Evolutionary conservation across 371 early-diverging fungal genomes (phyloP).

Genomic region (Mortierella sp.): DNA sequence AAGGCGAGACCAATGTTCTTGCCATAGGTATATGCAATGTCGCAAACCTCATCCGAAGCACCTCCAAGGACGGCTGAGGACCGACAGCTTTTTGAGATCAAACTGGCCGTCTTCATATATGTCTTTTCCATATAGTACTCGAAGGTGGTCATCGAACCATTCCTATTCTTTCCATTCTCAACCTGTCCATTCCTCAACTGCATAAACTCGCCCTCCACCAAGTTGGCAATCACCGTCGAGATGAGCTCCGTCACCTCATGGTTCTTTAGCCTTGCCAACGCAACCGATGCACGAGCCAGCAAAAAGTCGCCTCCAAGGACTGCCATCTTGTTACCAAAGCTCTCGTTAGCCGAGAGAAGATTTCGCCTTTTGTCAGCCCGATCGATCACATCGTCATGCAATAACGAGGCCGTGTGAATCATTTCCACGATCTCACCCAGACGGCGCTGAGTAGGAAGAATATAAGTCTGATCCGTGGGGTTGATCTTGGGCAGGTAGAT

Average conservation of each 20-base stretch:
- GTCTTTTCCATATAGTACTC: conserved; percentile 94
- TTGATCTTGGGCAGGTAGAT: conserved; percentile 54
- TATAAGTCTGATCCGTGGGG: conserved; percentile 52
- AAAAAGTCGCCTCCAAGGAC: conserved; percentile 96
- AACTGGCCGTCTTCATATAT: conserved; percentile 94
- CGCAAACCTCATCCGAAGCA: conserved; percentile 71
- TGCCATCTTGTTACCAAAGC: conserved; percentile 97
- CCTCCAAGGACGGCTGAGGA: conserved; percentile 91
- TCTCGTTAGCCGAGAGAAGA: conserved; percentile 80
- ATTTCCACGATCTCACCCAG: conserved; percentile 96
- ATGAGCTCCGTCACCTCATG: conserved; percentile 93
- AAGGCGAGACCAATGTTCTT: conserved; percentile 93
- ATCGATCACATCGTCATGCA: conserved; percentile 97
- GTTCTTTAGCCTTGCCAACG: conserved; percentile 87
- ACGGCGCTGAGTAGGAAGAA: conserved; percentile 90
- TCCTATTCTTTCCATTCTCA: conserved; percentile 34
- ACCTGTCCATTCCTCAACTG: conserved; percentile 82
- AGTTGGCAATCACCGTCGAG: conserved; percentile 91
- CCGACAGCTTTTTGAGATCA: conserved; percentile 94
- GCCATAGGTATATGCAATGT: conserved; percentile 87
- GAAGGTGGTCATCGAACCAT: conserved; percentile 62
- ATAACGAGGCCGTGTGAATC: conserved; percentile 95
- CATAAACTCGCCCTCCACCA: conserved; percentile 98
- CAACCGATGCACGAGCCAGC: conserved; percentile 91
- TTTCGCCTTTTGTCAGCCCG: conserved; percentile 74